Percentiles rank a stretch among this genome's conserved stretches.
Conservation (phyloP, 148 eudicot species). For the Agrostemma githago region DNA sequence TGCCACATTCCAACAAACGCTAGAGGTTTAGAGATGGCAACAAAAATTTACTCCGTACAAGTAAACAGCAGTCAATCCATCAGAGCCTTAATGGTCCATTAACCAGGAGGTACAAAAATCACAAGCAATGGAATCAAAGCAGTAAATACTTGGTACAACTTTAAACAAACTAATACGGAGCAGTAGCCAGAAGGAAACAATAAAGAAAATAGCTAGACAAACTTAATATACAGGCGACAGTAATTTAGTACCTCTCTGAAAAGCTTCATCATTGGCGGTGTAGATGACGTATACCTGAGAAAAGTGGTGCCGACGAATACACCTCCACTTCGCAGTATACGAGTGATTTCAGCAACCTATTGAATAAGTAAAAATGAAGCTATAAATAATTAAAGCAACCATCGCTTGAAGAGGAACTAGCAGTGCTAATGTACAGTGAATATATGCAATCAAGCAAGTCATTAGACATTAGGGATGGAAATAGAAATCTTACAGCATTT, state of each 20-base stretch:
- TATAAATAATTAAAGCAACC: conserved; percentile 8
- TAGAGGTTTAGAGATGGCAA: not conserved
- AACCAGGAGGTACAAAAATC: too few relatives aligned
- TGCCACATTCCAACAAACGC: conserved; percentile 24
- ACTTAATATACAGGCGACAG: not conserved
- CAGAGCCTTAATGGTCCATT: too few relatives aligned
- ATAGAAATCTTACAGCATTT: conserved; percentile 66
- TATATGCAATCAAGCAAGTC: not conserved
- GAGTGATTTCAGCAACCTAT: conserved; percentile 92
- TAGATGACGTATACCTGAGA: conserved; percentile 69
- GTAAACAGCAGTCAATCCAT: too few relatives aligned
- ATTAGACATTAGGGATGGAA: not conserved
- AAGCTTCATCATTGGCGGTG: conserved; percentile 62
- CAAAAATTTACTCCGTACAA: too few relatives aligned
- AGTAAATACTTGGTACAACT: too few relatives aligned
- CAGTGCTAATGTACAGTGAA: not conserved
- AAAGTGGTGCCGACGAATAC: conserved; percentile 88
- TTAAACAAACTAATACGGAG: too few relatives aligned
- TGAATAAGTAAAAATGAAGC: conserved; percentile 1
- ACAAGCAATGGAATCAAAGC: too few relatives aligned
- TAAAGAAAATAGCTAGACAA: not conserved
- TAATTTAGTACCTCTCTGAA: conserved; percentile 54
- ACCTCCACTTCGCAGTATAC: conserved; percentile 82
- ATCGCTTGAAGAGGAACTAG: not conserved
- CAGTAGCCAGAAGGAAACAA: too few relatives aligned